These are phyloP conservation scores for Podospora bellae-mahoneyi DNA, from an alignment of 495 filamentous ascomycete species.

Conservation along the genomic window DNA sequence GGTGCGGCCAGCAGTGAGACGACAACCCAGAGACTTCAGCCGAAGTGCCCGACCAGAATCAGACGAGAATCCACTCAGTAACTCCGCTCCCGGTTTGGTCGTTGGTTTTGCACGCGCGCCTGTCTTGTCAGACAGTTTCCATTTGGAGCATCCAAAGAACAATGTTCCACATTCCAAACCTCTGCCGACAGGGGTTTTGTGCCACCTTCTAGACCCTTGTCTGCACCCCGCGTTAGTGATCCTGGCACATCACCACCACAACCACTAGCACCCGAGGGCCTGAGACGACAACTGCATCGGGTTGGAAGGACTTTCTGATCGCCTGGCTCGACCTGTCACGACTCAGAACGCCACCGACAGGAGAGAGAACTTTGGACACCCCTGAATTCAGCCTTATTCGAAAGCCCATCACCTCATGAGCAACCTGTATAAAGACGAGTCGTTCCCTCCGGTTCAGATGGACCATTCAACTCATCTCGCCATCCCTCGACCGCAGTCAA, in stretches of 20 bases:
- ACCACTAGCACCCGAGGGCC: conserved; percentile 17
- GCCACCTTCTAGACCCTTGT: background rate
- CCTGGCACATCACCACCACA: background rate
- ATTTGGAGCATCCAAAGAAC: background rate
- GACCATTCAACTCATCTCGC: conserved; percentile 6
- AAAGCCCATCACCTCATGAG: background rate
- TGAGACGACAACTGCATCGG: conserved; percentile 22
- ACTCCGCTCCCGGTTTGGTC: background rate
- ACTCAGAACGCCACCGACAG: conserved; percentile 2
- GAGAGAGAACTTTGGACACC: background rate
- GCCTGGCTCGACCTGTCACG: conserved; percentile 4
- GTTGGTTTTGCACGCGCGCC: background rate
- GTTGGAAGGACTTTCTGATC: background rate
- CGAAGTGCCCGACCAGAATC: background rate
- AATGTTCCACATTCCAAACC: conserved; percentile 21
- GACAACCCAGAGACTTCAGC: background rate
- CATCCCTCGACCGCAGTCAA: conserved; percentile 10
- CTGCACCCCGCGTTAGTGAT: conserved; percentile 18
- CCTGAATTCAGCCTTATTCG: background rate
- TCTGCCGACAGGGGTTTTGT: conserved; percentile 11
- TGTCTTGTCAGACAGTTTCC: background rate
- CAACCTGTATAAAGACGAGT: conserved; percentile 14
- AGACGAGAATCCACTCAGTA: background rate
- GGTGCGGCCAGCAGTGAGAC: background rate
- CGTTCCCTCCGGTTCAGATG: background rate